Conservation (phyloP, 1,139 yeast genomes). For the Sugiyamaella sp. region DNA sequence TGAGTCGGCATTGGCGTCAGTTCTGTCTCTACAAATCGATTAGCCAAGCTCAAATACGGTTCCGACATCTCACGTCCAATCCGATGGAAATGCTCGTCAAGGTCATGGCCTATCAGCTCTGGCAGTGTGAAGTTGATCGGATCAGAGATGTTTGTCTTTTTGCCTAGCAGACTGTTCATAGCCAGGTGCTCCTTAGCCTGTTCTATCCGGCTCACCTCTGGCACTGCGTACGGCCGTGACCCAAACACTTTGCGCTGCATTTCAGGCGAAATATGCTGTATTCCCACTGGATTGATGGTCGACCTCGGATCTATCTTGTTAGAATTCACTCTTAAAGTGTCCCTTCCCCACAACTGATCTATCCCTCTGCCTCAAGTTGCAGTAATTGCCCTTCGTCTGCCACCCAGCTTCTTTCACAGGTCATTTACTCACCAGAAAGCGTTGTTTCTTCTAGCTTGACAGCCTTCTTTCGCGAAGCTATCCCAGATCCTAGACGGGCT, state of each 20-base stretch:
- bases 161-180: conserved; percentile 72
- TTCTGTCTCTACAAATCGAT: conserved; percentile 44
- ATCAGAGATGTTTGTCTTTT: conserved; percentile 64
- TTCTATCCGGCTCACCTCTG: conserved; percentile 48
- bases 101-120: conserved; percentile 60
- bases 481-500: neutral
- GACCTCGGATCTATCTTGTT: conserved; percentile 12
- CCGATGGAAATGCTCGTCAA: conserved; percentile 84
- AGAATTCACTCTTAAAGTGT: no score
- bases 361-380: no score
- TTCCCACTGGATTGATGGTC: conserved; percentile 59
- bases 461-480: conserved; percentile 4
- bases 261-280: conserved; percentile 39
- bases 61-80: conserved; percentile 61
- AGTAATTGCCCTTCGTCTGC: neutral
- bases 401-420: neutral
- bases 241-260: conserved; percentile 39
- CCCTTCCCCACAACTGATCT: no score
- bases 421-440: conserved; percentile 1
- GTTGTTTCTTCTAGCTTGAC: neutral
- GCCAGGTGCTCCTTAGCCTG: conserved; percentile 65
- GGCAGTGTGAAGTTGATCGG: conserved; percentile 74
- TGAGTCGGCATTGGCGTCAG: conserved; percentile 53
- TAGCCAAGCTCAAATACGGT: conserved; percentile 60
- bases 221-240: conserved; percentile 12